Evolutionary conservation across 2,329 filamentous ascomycete species (phyloP).

Genomic region (Claviceps arundinis): DNA sequence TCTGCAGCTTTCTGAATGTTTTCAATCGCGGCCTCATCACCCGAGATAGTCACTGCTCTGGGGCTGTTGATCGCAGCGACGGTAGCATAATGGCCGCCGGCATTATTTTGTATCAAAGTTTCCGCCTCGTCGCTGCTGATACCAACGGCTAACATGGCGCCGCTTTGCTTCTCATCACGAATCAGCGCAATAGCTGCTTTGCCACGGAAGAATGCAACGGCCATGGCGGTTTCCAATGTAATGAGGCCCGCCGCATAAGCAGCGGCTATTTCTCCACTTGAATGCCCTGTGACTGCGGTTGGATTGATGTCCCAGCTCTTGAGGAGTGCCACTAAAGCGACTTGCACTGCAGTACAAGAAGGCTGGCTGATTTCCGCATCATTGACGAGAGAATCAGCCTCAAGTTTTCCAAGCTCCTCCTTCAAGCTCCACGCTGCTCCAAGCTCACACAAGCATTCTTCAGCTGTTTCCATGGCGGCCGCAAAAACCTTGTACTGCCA

Average conservation of each 20-base stretch:
- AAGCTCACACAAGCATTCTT: neutral
- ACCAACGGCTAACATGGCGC: slow-evolving; percentile 22
- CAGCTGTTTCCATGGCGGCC: neutral
- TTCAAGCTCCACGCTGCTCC: neutral
- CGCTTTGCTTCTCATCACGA: slow-evolving; percentile 5
- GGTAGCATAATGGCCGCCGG: slow-evolving; percentile 10
- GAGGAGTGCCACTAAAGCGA: slow-evolving; percentile 20
- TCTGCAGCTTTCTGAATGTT: slow-evolving; percentile 11
- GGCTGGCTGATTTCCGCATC: slow-evolving; percentile 7
- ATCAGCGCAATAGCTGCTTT: slow-evolving; percentile 15
- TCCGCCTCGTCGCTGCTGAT: slow-evolving; percentile 16
- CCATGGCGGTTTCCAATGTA: slow-evolving; percentile 9
- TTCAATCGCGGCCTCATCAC: slow-evolving; percentile 12
- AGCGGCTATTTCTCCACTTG: slow-evolving; percentile 21
- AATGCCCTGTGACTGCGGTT: slow-evolving; percentile 16
- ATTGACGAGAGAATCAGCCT: neutral
- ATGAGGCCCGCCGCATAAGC: slow-evolving; percentile 17
- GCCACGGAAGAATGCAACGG: slow-evolving; percentile 2
- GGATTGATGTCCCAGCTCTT: slow-evolving; percentile 14
- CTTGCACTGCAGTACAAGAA: slow-evolving; percentile 22
- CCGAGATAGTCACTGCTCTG: slow-evolving; percentile 16
- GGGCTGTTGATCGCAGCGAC: slow-evolving; percentile 18
- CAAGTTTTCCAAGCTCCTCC: neutral
- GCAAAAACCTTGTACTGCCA: slow-evolving; percentile 1
- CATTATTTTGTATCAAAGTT: slow-evolving; percentile 4